Percentiles rank a stretch among this genome's conserved stretches.
These are phyloP conservation scores for Debaryomyces sp. DNA, from an alignment of 1,139 yeast genomes.

Conservation along the genomic window DNA sequence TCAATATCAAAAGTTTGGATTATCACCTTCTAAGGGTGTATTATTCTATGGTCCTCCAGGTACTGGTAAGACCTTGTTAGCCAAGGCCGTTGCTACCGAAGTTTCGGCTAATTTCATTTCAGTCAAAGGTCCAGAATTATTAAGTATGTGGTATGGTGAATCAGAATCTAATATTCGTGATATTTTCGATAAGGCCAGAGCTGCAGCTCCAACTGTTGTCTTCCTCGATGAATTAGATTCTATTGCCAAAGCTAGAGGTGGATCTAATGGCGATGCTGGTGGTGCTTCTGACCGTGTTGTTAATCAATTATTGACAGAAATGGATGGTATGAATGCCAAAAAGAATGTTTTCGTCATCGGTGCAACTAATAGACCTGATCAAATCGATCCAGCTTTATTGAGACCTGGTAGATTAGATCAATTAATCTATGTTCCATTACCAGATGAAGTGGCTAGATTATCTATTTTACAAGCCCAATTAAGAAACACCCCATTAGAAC, in stretches of 20 bases:
- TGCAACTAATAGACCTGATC: slow-evolving; percentile 99
- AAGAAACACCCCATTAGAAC: slow-evolving; percentile 98
- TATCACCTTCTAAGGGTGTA: slow-evolving; percentile 97
- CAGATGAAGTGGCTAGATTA: slow-evolving; percentile 91
- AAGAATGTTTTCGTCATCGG: slow-evolving; percentile 98
- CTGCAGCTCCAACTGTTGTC: slow-evolving; percentile 98
- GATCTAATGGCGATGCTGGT: slow-evolving; percentile 89
- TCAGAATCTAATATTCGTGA: slow-evolving; percentile 97
- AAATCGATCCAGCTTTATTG: slow-evolving; percentile 96
- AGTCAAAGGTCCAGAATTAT: slow-evolving; percentile 95
- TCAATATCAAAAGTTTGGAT: slow-evolving; percentile 95
- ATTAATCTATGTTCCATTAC: slow-evolving; percentile 96
- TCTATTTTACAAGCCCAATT: slow-evolving; percentile 94
- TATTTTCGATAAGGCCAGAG: slow-evolving; percentile 97
- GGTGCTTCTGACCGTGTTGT: slow-evolving; percentile 99
- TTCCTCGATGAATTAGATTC: slow-evolving; percentile 97
- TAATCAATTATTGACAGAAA: slow-evolving; percentile 95
- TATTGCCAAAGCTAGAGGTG: slow-evolving; percentile 97
- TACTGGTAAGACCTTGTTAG: slow-evolving; percentile 97
- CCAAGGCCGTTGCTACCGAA: slow-evolving; percentile 98
- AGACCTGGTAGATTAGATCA: slow-evolving; percentile 99
- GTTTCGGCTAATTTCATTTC: slow-evolving; percentile 96
- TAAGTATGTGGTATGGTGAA: slow-evolving; percentile 99
- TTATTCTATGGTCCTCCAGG: slow-evolving; percentile 99
- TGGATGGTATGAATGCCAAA: slow-evolving; percentile 99